A percentile compares a stretch with the other conserved stretches of the same genome.
These are phyloP conservation scores for Daldinia concentrica DNA, from an alignment of 495 filamentous ascomycete species.

Conservation along the genomic window DNA sequence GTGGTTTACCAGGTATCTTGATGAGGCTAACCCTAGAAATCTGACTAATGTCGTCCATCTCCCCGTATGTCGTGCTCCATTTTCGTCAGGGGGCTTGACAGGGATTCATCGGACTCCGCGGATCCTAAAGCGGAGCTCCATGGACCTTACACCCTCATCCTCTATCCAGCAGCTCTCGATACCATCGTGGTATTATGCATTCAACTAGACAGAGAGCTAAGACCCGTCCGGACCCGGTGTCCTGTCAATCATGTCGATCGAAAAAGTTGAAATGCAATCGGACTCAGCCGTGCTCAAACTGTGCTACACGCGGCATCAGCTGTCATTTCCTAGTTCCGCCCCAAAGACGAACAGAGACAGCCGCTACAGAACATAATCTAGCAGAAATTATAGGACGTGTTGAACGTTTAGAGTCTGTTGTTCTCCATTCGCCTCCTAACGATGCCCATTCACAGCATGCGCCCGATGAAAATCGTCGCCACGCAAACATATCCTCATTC, in stretches of 20 bases:
- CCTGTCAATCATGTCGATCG: constrained; percentile 56
- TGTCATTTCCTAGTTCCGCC: constrained; percentile 50
- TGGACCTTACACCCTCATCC: neutral
- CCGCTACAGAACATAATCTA: neutral
- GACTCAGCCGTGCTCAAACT: constrained; percentile 57
- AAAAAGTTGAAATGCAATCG: constrained; percentile 61
- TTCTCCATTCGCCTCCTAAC: neutral
- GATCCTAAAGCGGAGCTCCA: neutral
- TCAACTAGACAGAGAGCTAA: constrained; percentile 15
- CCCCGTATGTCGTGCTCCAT: neutral
- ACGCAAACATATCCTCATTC: neutral
- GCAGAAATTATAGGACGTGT: neutral
- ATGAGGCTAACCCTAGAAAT: neutral
- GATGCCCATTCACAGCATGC: neutral
- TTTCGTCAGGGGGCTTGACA: neutral
- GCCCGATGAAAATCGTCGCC: neutral
- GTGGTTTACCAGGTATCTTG: neutral
- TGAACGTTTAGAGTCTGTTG: neutral
- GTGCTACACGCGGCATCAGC: constrained; percentile 47
- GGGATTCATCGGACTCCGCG: neutral
- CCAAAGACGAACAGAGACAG: constrained; percentile 12
- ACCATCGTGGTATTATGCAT: neutral
- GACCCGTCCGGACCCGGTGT: constrained; percentile 59
- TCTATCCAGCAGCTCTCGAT: neutral
- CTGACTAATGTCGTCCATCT: neutral